Base-by-base conservation (phyloP, 495 filamentous ascomycete species). In the Antarctomyces pellizariae region DNA sequence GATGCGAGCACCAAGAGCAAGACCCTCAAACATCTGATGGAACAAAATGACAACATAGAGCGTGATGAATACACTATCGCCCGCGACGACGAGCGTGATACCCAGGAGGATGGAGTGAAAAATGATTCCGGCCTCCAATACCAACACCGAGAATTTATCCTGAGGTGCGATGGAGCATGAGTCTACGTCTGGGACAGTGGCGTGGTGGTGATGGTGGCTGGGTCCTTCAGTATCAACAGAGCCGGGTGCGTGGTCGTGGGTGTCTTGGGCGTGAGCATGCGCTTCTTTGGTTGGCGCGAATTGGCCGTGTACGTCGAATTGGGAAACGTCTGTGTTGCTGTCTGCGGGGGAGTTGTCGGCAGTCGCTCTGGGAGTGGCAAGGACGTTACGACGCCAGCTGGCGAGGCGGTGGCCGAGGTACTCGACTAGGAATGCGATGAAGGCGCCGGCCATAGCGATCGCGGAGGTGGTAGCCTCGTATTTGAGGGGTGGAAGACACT, bases 21-120 rank as follows among this genome's bases (percentile, higher is more conserved):
- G 56, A 11, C 76, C 75, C 50, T 83, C 75, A 29, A 83, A 80
- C 41, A 72, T 71, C 40, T 84, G 65, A 35, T 67, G 65, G 46
- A 71, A 68, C 26, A 66, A 36, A 26, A 71, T 64, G 21, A 67
- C 66, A 18, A 56, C 41, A 32, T 64, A 57, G 16, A 71, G 56
- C 5, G 56, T 59, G 22, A 49, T 42, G 48, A 69, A 69, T 38
- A 51, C 55, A 16, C 46, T 52, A 43, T 68, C 62, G 13, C 50
- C 57, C 2, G 62, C 50, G 5, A 71, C 61, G 11, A 63, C 59
- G 2, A 68, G 51, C 13, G 62, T 64, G 25, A 71, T 33, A 12
- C 65, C 65, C 22, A 69, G 62, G 5, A 71, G 38, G 11, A 75
- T 56, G 2, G 67, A 73, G 48, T 77, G 70, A 45, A 77, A 75